Evolutionary conservation across 331 rosid genomes (phyloP), one percentile per base, ranked within the genome.

Genomic region (Pyracantha coccinea): DNA sequence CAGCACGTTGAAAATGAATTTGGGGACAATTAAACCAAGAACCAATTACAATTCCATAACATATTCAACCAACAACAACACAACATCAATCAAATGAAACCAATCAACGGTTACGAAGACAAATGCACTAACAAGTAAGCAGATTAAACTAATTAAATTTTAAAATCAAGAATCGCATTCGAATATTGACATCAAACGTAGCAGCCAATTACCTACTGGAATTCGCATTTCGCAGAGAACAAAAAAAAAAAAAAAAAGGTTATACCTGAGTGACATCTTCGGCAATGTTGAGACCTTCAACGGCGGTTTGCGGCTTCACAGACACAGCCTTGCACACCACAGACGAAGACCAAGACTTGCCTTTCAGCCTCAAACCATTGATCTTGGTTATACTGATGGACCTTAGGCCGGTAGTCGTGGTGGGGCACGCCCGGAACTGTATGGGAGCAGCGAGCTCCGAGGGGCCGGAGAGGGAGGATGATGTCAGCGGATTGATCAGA

Each of bases 251-350:
- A 45, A 54, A 54, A 52, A 72, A 12, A 2, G 24, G 1, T 38
- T 58, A 7, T 9, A 92, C 97, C 96, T 92, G 97, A 27, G 96
- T 88, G 45, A 93, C 98, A 87, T 93, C 87, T 4, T 89, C 90
- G 1, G 98, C 98, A 69, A 93, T 91, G 91, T 93, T 91, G 75
- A 93, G 98, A 79, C 90, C 98, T 65, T 93, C 97, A 35, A 83
- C 74, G 50, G 78, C 85, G 7, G 93, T 86, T 68, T 78, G 88
- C 5, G 97, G 71, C 66, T 78, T 78, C 68, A 87, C 82, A 15
- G 95, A 85, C 8, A 83, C 88, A 17, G 93, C 95, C 84, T 88
- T 86, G 91, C 95, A 91, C 72, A 82, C 77, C 65, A 86, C 77
- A 53, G 84, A 59, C 58, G 71, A 68, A 75, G 84, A 15, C 0